phyloP scores from a whole-genome alignment of 2,329 filamentous ascomycete genomes.

The Arachnopeziza araneosa region DNA sequence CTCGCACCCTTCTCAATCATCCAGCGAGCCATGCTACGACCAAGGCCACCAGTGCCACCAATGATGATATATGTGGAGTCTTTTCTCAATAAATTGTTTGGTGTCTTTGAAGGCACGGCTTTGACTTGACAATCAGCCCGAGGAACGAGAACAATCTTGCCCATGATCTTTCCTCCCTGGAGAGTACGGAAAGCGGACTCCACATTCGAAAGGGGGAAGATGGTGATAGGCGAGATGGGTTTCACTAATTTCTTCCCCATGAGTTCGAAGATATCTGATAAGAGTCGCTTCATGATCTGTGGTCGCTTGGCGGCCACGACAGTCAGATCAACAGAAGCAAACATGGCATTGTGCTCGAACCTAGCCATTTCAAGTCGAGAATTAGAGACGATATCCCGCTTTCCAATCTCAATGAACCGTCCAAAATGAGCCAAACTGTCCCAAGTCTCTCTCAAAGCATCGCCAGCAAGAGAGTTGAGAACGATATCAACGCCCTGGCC shows the following conservation, averaged over 20 bases:
- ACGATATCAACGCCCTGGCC: neutral
- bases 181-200: neutral
- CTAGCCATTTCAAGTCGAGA: neutral
- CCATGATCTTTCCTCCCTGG: neutral
- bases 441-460: neutral
- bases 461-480: neutral
- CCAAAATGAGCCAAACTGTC: neutral
- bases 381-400: neutral
- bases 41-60: slow-evolving; percentile 28
- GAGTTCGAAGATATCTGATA: neutral
- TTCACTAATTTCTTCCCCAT: neutral
- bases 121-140: neutral
- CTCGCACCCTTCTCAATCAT: slow-evolving; percentile 22
- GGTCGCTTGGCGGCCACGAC: neutral
- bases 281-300: neutral
- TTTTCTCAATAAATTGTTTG: slow-evolving; percentile 27
- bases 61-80: slow-evolving; percentile 26
- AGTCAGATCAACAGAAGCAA: neutral
- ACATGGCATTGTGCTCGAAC: neutral
- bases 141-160: neutral
- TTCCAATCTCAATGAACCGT: neutral
- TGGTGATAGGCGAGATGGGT: neutral
- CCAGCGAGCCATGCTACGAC: slow-evolving; percentile 19
- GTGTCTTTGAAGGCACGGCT: slow-evolving; percentile 12
- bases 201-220: neutral